Evolutionary conservation across 1,284 basidiomycete genomes (phyloP).

Genomic region (Chalciporus sp.): DNA sequence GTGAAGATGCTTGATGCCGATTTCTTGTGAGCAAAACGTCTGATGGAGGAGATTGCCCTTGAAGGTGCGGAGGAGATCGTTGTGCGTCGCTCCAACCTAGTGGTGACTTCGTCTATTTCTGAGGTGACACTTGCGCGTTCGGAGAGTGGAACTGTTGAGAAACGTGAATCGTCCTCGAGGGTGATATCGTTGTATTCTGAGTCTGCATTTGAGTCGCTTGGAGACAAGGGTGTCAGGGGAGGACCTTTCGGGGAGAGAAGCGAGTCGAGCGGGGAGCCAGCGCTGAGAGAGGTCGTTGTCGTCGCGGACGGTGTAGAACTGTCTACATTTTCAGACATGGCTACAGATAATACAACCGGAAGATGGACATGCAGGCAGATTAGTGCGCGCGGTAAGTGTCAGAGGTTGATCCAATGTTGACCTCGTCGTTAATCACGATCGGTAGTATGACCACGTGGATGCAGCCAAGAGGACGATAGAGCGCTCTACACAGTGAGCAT

Average conservation of each 20-base stretch:
- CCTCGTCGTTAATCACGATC: constrained; percentile 6
- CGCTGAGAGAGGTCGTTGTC: constrained; percentile 8
- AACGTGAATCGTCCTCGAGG: constrained; percentile 58
- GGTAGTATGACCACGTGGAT: constrained; percentile 9
- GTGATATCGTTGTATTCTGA: constrained; percentile 64
- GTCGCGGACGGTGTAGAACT: constrained; percentile 12
- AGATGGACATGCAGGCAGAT: constrained; percentile 11
- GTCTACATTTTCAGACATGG: constrained; percentile 21
- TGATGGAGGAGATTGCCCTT: constrained; percentile 26
- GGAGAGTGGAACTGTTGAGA: constrained; percentile 56
- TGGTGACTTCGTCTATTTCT: constrained; percentile 13
- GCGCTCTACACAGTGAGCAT: background rate
- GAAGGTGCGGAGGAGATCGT: constrained; percentile 33
- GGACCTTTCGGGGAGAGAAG: constrained; percentile 43
- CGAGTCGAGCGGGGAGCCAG: constrained; percentile 38
- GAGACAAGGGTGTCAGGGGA: constrained; percentile 20
- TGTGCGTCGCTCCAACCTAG: constrained; percentile 27
- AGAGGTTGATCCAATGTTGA: background rate
- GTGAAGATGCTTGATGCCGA: constrained; percentile 65
- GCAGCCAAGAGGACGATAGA: too few species aligned
- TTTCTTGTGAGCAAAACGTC: constrained; percentile 53
- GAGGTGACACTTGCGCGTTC: constrained; percentile 34
- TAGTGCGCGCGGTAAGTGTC: background rate
- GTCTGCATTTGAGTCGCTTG: constrained; percentile 48
- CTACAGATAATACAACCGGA: constrained; percentile 2